Evolutionary conservation across 371 early-diverging fungal genomes (phyloP).

Genomic region (Mucor sp.): DNA sequence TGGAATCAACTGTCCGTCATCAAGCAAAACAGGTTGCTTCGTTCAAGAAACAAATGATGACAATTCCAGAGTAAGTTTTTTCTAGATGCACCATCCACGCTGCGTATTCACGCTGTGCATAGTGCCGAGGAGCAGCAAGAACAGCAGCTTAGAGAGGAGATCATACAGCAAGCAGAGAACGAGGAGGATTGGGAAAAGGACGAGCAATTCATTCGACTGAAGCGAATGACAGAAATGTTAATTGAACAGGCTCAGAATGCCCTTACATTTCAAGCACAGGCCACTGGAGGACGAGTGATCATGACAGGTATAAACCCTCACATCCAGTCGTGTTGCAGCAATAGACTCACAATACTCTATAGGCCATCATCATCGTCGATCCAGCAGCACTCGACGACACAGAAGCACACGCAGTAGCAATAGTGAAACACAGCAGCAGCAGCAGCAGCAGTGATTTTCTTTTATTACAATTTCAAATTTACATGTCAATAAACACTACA

Average conservation of each 20-base stretch:
- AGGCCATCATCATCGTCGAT: not conserved
- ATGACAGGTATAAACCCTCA: not conserved
- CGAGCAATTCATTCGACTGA: conserved; percentile 30
- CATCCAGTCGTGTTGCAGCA: not conserved
- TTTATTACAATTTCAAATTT: not conserved
- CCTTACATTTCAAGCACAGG: conserved; percentile 22
- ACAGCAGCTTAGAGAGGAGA: not conserved
- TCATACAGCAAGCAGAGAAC: not conserved
- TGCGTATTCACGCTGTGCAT: not conserved
- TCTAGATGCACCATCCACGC: not conserved
- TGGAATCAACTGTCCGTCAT: conserved; percentile 46
- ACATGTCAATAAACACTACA: not conserved
- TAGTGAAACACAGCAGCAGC: not conserved
- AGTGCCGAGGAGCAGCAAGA: not conserved
- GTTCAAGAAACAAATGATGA: conserved; percentile 33
- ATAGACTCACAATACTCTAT: not conserved
- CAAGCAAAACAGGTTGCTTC: conserved; percentile 48
- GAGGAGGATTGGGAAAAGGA: conserved; percentile 43
- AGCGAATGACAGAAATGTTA: conserved; percentile 33
- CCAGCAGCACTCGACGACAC: not conserved
- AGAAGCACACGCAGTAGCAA: not conserved
- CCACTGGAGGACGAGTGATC: conserved; percentile 24
- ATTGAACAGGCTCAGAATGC: conserved; percentile 39
- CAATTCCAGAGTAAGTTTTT: not conserved
- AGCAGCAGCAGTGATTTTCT: not conserved